phyloP scores from a whole-genome alignment of 2,329 filamentous ascomycete genomes.

The Hymenoscyphus fructigenus region DNA sequence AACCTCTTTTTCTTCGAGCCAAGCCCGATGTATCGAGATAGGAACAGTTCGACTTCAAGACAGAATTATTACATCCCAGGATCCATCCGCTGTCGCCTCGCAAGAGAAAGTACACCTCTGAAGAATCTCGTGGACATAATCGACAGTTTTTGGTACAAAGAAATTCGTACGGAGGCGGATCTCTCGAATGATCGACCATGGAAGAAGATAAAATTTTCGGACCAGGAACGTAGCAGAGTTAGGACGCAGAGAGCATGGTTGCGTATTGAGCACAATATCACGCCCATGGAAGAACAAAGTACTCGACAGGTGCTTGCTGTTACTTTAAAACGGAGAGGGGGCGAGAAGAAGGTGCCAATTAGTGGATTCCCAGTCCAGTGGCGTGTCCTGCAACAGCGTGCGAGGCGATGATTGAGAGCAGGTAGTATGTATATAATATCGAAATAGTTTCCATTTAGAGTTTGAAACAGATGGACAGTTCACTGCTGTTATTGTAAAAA shows the following conservation, averaged over 20 bases:
- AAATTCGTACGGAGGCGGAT: background rate
- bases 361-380: background rate
- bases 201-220: background rate
- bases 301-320: slow-evolving; percentile 6
- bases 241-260: slow-evolving; percentile 5
- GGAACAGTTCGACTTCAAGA: background rate
- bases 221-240: slow-evolving; percentile 5
- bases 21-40: slow-evolving; percentile 3
- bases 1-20: slow-evolving; percentile 19
- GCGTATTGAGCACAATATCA: slow-evolving; percentile 6
- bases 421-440: too few relatives aligned
- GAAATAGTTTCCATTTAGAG: too few relatives aligned
- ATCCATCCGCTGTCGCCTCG: slow-evolving; percentile 8
- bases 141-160: slow-evolving; percentile 12
- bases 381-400: background rate
- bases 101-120: background rate
- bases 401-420: background rate
- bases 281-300: background rate
- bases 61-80: slow-evolving; percentile 3
- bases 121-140: slow-evolving; percentile 7
- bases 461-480: too few relatives aligned
- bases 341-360: background rate
- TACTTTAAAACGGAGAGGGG: background rate
- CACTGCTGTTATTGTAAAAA: too few relatives aligned
- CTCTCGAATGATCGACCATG: background rate